Conservation (phyloP, 164 flowering plant species). For the Magnolia changhungtana region DNA sequence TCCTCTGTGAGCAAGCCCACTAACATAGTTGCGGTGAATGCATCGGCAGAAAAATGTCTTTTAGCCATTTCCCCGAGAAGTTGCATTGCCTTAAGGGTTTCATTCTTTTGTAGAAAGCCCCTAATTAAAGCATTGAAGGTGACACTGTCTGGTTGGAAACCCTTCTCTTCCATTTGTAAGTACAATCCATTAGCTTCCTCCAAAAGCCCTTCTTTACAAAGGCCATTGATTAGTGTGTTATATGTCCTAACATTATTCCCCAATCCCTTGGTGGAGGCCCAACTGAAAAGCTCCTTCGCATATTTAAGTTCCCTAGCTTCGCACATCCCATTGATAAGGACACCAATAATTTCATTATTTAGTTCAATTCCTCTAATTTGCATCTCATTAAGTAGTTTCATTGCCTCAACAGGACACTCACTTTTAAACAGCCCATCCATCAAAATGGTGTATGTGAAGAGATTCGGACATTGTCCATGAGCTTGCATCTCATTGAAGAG, state of each 20-base stretch:
- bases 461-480: conserved; percentile 19
- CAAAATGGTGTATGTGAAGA: conserved; percentile 27
- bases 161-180: conserved; percentile 42
- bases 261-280: conserved; percentile 9
- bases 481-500: conserved; percentile 38
- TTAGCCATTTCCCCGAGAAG: conserved; percentile 47
- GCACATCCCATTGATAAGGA: conserved; percentile 32
- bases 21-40: conserved; percentile 29
- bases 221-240: conserved; percentile 2
- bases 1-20: conserved; percentile 35
- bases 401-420: conserved; percentile 30
- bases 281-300: conserved; percentile 36
- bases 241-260: not conserved
- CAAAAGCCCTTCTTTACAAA: conserved; percentile 3
- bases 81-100: conserved; percentile 25
- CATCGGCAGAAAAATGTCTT: conserved; percentile 34
- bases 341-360: conserved; percentile 20
- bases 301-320: conserved; percentile 28
- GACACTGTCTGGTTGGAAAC: conserved; percentile 38
- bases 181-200: conserved; percentile 6
- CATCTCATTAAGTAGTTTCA: conserved; percentile 27
- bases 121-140: conserved; percentile 40
- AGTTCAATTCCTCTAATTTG: conserved; percentile 13
- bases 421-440: conserved; percentile 53
- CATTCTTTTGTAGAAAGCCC: conserved; percentile 28